These are phyloP conservation scores for Lepiota brunneoincarnata DNA, from an alignment of 768 basidiomycete genomes.

Conservation along the genomic window DNA sequence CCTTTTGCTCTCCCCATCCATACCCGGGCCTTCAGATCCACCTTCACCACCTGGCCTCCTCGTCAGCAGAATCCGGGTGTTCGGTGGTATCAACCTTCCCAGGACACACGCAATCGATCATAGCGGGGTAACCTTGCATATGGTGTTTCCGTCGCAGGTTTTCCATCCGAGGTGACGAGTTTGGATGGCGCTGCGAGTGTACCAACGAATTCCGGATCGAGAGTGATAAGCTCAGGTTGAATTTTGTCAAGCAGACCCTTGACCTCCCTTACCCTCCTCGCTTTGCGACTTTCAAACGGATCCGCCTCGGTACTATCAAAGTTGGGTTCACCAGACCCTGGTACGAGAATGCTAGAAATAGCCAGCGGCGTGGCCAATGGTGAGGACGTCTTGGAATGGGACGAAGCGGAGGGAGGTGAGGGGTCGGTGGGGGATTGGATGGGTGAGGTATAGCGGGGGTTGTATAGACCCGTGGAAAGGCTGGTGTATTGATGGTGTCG, in stretches of 20 bases:
- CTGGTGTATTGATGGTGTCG: constrained; percentile 60
- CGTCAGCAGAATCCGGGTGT: constrained; percentile 24
- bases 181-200: constrained; percentile 34
- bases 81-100: constrained; percentile 70
- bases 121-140: constrained; percentile 76
- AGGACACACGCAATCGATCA: constrained; percentile 67
- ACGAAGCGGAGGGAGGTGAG: constrained; percentile 77
- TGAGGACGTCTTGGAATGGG: constrained; percentile 85
- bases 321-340: constrained; percentile 92
- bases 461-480: constrained; percentile 44
- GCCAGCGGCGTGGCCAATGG: constrained; percentile 74
- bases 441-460: constrained; percentile 87
- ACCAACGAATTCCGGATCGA: constrained; percentile 77
- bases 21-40: constrained; percentile 33
- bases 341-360: constrained; percentile 85
- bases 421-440: constrained; percentile 78
- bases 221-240: constrained; percentile 87
- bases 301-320: constrained; percentile 93
- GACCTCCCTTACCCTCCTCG: constrained; percentile 88
- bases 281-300: constrained; percentile 85
- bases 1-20: constrained; percentile 34
- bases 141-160: constrained; percentile 44
- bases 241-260: constrained; percentile 90
- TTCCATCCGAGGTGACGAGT: constrained; percentile 10
- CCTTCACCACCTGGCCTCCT: constrained; percentile 37